These are phyloP conservation scores for Talaromyces sp. DNA, from an alignment of 2,329 filamentous ascomycete genomes.

Conservation along the genomic window DNA sequence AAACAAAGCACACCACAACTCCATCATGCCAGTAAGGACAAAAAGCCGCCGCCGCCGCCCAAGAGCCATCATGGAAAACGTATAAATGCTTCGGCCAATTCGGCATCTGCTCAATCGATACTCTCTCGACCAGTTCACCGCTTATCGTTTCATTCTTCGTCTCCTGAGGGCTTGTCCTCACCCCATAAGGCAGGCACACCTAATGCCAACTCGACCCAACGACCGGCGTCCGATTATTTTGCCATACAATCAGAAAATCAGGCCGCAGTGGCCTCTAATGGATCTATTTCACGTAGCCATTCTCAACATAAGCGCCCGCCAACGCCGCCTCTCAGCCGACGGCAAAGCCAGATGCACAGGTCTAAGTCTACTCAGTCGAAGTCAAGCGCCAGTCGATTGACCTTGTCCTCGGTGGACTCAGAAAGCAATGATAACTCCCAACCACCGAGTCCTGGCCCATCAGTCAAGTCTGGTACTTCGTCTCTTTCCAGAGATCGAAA, in stretches of 20 bases:
- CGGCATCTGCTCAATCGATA: conserved; percentile 25
- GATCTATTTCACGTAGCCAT: conserved; percentile 33
- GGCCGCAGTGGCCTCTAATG: conserved; percentile 14
- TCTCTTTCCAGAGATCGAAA: conserved; percentile 18
- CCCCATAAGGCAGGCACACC: conserved; percentile 13
- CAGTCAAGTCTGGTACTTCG: conserved; percentile 15
- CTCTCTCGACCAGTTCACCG: conserved; percentile 30
- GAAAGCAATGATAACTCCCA: conserved; percentile 40
- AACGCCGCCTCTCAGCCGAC: conserved; percentile 52
- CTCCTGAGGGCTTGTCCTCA: conserved; percentile 25
- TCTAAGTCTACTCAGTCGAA: conserved; percentile 39
- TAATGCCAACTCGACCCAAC: conserved; percentile 45
- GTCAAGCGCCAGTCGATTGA: conserved; percentile 35
- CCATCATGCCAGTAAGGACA: conserved; percentile 53
- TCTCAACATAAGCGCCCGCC: conserved; percentile 48
- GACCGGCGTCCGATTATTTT: conserved; percentile 50
- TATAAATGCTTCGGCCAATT: conserved; percentile 54
- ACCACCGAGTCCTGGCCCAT: conserved; percentile 33
- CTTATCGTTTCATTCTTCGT: conserved; percentile 28
- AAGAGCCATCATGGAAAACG: conserved; percentile 78
- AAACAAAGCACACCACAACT: conserved; percentile 50
- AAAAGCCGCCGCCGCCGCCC: conserved; percentile 69
- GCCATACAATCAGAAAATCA: conserved; percentile 18
- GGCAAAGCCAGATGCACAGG: conserved; percentile 50
- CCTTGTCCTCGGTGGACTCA: conserved; percentile 49